Base-by-base conservation (phyloP, 495 filamentous ascomycete species). In the Astrothelium macrocarpum region DNA sequence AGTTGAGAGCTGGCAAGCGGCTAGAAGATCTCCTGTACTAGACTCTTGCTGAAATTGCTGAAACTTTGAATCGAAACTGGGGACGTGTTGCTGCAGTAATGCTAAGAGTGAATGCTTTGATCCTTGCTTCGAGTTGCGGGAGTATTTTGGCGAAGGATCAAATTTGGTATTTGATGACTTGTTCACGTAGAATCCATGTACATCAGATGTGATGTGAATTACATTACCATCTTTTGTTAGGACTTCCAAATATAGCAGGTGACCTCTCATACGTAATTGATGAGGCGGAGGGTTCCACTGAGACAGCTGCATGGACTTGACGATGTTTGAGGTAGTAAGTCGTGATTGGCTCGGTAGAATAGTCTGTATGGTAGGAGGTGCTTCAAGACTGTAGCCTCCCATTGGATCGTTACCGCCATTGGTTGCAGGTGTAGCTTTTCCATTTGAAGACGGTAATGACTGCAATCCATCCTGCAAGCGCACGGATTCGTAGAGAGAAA, bases 251-350 rank as follows among this genome's bases (percentile, higher is more conserved):
- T 99, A 99, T 43, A 99, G 82, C 32, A 99, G 79, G 73, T 99
- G 95, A 42, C 95, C 95, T 71, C 87, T 90, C 69, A 95, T 89
- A 59, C 93, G 84, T 39, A 95, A 84, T 68, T 91, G 83, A 70
- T 94, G 90, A 26, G 95, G 95, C 12, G 91, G 90, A 39, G 95
- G 95, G 78, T 97, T 97, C 95, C 95, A 99, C 12, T 90, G 79
- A 18, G 95, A 97, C 20, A 97, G 77, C 43, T 87, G 84, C 64
- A 99, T 85, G 26, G 86, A 81, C 78, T 96, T 97, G 67, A 97
- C 79, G 1, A 91, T 94, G 78, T 91, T 96, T 9, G 91, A 91
- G 2, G 87, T 78, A 11, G 86, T 77, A 14, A 84, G 80, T 65
- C 83, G 78, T 25, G 80, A 72, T 46, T 77, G 77, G 1, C 91